phyloP scores from a whole-genome alignment of 768 basidiomycete species.

The Phaffia australis region DNA sequence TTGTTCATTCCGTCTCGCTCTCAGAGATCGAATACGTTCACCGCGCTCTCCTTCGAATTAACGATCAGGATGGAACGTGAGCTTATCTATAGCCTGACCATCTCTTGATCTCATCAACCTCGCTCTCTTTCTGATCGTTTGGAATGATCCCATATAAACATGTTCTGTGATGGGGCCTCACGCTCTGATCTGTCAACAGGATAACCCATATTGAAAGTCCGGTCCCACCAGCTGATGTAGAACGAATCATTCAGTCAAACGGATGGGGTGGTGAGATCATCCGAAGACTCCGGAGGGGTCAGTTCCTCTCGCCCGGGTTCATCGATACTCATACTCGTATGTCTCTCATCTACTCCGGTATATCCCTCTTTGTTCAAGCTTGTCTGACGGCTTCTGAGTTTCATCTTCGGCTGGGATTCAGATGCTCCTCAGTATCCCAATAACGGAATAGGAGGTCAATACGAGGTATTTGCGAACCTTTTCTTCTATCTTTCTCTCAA shows the following conservation, averaged over 20 bases:
- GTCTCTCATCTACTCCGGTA: slow-evolving; percentile 30
- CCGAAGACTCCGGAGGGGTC: slow-evolving; percentile 37
- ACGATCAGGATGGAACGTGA: slow-evolving; percentile 40
- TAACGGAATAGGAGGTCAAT: slow-evolving; percentile 42
- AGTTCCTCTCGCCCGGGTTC: slow-evolving; percentile 76
- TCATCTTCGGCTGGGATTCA: not conserved
- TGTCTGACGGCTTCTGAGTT: too few species aligned
- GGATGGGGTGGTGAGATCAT: not conserved
- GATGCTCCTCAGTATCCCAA: slow-evolving; percentile 70
- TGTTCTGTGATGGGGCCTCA: not conserved
- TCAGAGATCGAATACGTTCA: slow-evolving; percentile 40
- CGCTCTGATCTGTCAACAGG: not conserved
- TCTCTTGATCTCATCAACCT: not conserved
- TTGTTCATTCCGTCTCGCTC: slow-evolving; percentile 32
- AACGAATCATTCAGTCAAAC: not conserved
- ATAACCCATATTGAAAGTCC: slow-evolving; percentile 10
- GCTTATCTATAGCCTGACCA: not conserved
- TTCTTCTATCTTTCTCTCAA: not conserved
- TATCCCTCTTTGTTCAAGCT: too few species aligned
- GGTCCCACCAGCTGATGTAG: slow-evolving; percentile 3
- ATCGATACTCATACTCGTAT: slow-evolving; percentile 80
- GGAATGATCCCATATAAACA: not conserved
- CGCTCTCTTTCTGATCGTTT: too few species aligned
- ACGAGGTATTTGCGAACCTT: slow-evolving; percentile 4
- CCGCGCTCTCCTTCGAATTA: slow-evolving; percentile 50